These are phyloP conservation scores for Pythium insidiosum DNA, from an alignment of 352 stramenopile genomes.

Conservation along the genomic window DNA sequence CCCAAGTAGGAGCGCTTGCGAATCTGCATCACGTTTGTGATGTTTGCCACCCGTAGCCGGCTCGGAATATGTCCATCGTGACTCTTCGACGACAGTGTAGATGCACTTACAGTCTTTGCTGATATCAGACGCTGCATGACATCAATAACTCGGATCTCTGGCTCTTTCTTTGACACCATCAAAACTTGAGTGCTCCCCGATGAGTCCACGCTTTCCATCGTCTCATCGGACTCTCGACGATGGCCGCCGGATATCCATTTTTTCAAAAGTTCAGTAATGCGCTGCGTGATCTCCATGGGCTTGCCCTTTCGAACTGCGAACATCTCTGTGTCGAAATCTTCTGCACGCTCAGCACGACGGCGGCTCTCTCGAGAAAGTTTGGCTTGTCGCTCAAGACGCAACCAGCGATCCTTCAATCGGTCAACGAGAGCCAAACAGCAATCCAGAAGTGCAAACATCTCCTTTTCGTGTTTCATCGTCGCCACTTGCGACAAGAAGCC, in stretches of 20 bases:
- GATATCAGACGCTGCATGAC: neutral
- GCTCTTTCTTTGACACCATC: neutral
- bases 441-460: conserved; percentile 42
- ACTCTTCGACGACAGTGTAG: too few species aligned
- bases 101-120: too few species aligned
- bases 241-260: too few species aligned
- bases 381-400: conserved; percentile 40
- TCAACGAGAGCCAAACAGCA: conserved; percentile 47
- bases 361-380: conserved; percentile 16
- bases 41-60: conserved; percentile 24
- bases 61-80: too few species aligned
- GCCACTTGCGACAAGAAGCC: conserved; percentile 42
- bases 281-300: conserved; percentile 42
- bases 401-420: conserved; percentile 54
- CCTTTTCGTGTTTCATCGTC: conserved; percentile 24
- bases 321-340: conserved; percentile 48
- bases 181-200: neutral
- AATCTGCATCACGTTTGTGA: conserved; percentile 40
- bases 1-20: conserved; percentile 65
- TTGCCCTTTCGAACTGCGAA: conserved; percentile 46
- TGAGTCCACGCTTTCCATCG: too few species aligned
- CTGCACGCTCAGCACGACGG: conserved; percentile 10
- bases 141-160: conserved; percentile 5
- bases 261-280: conserved; percentile 44
- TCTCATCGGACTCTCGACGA: too few species aligned